Evolutionary conservation across 1,284 basidiomycete species (phyloP).

Genomic region (Trichosporon ovoides): DNA sequence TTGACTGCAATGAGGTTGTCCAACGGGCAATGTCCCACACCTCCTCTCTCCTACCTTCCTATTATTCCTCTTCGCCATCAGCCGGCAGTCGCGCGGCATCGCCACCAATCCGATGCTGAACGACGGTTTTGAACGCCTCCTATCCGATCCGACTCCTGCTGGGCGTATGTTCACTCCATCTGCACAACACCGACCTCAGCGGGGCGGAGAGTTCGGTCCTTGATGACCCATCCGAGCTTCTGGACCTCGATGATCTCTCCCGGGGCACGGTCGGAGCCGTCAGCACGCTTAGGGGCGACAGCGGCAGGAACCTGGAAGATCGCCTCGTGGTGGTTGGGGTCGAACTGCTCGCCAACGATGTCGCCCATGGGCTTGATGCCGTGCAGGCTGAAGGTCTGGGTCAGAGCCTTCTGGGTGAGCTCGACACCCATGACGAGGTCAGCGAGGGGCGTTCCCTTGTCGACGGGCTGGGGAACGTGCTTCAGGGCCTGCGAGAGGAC

Average conservation of each 20-base stretch:
- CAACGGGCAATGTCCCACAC: no score
- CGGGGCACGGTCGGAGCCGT: conserved; percentile 53
- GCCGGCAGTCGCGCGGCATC: no score
- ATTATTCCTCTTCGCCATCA: no score
- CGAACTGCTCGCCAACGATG: conserved; percentile 75
- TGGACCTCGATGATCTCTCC: conserved; percentile 88
- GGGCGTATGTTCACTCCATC: conserved; percentile 40
- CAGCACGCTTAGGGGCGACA: conserved; percentile 60
- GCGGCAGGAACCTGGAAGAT: conserved; percentile 76
- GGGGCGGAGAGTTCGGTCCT: conserved; percentile 82
- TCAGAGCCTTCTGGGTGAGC: conserved; percentile 82
- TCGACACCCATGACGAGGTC: conserved; percentile 81
- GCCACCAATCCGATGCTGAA: no score
- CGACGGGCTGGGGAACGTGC: conserved; percentile 62
- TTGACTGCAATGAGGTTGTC: no score
- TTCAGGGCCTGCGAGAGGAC: conserved; percentile 79
- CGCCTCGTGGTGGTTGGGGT: conserved; percentile 92
- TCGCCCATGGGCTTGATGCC: conserved; percentile 75
- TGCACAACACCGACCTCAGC: conserved; percentile 92
- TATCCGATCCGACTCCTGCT: no score
- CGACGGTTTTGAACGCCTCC: no score
- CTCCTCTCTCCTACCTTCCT: no score
- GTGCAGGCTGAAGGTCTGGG: conserved; percentile 85
- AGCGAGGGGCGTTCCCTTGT: conserved; percentile 55
- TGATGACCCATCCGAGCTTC: conserved; percentile 88